A percentile compares a stretch with the other conserved stretches of the same genome.
Conservation (phyloP, 176 grass and related monocot species). For the Ensete ventricosum region DNA sequence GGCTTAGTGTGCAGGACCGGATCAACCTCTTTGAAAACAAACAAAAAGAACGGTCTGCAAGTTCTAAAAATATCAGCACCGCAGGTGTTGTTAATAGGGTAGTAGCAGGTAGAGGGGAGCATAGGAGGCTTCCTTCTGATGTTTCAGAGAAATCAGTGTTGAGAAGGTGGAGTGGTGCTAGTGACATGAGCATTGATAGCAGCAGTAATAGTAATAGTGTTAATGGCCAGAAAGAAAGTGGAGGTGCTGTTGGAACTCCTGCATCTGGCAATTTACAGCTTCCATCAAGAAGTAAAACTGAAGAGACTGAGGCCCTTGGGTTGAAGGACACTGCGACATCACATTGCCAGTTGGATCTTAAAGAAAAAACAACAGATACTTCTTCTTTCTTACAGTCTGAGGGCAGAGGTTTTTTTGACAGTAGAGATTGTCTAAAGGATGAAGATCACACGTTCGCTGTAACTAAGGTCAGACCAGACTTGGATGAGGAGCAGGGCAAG, state of each 20-base stretch:
- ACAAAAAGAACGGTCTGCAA: slow-evolving; percentile 72
- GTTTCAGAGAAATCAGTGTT: slow-evolving; percentile 71
- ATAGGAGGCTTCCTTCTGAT: slow-evolving; percentile 81
- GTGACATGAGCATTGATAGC: slow-evolving; percentile 99
- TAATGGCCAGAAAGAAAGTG: slow-evolving; percentile 66
- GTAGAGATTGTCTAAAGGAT: slow-evolving; percentile 24
- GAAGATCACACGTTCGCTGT: slow-evolving; percentile 31
- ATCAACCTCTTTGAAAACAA: slow-evolving; percentile 92
- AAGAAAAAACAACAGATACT: slow-evolving; percentile 21
- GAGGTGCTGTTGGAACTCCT: slow-evolving; percentile 48
- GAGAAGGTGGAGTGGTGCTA: slow-evolving; percentile 92
- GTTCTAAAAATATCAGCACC: slow-evolving; percentile 39
- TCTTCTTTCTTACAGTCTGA: slow-evolving; percentile 16
- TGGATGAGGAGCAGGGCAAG: slow-evolving; percentile 31
- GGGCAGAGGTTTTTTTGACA: slow-evolving; percentile 22
- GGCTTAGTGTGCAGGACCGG: slow-evolving; percentile 92
- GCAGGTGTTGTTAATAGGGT: slow-evolving; percentile 41
- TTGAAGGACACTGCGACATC: slow-evolving; percentile 45
- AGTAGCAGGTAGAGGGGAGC: slow-evolving; percentile 65
- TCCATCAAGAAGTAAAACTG: slow-evolving; percentile 40
- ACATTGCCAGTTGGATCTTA: slow-evolving; percentile 33
- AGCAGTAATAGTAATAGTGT: slow-evolving; percentile 41
- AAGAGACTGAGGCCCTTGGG: slow-evolving; percentile 23
- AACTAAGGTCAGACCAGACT: slow-evolving; percentile 24
- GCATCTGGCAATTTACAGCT: slow-evolving; percentile 43